phyloP scores from a whole-genome alignment of 2,329 filamentous ascomycete genomes.

The Cercospora sesami region DNA sequence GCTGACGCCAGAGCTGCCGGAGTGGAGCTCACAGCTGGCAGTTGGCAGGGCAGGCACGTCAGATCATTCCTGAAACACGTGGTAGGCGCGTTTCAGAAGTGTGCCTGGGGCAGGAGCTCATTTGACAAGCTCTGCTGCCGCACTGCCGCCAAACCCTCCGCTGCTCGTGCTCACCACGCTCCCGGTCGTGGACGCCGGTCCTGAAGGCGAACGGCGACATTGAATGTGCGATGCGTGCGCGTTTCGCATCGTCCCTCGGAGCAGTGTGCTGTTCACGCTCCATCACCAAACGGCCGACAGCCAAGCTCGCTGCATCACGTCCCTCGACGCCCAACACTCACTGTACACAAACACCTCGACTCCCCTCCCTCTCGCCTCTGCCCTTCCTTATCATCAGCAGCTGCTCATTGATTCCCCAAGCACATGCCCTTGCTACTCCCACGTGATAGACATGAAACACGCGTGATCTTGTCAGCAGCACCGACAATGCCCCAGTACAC shows the following conservation, averaged over 20 bases:
- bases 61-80: neutral
- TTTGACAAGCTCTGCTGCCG: neutral
- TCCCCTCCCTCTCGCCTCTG: neutral
- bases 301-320: neutral
- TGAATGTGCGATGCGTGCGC: neutral
- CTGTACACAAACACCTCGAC: neutral
- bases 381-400: neutral
- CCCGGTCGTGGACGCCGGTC: neutral
- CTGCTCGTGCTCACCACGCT: neutral
- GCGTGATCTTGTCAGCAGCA: neutral
- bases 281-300: neutral
- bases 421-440: neutral
- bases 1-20: neutral
- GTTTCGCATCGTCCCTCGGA: neutral
- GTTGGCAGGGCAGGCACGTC: neutral
- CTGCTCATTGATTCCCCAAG: neutral
- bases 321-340: neutral
- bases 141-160: neutral
- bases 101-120: neutral
- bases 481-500: constrained; percentile 40
- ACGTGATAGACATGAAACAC: neutral
- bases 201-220: constrained; percentile 3
- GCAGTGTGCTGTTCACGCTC: neutral
- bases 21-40: neutral
- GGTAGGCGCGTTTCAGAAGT: neutral